phyloP scores from a whole-genome alignment of 805 yeast genomes.

The Blastobotrys muscicola region DNA sequence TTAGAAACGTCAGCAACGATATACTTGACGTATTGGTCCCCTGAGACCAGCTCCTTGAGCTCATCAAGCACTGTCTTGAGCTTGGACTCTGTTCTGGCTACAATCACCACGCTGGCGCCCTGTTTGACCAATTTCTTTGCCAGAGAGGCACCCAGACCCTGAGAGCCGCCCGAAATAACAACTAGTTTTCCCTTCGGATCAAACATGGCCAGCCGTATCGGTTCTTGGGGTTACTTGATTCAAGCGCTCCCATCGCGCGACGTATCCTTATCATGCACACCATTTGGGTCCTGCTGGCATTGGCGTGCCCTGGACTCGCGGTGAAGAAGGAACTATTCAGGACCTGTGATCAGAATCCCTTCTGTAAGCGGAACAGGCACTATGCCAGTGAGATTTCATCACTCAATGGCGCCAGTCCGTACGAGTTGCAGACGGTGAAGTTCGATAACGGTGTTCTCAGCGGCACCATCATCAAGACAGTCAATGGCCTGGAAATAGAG shows the following conservation, averaged over 20 bases:
- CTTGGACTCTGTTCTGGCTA: slow-evolving; percentile 65
- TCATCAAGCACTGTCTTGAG: slow-evolving; percentile 40
- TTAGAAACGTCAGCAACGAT: slow-evolving; percentile 56
- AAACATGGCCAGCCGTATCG: no score
- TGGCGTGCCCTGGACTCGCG: slow-evolving; percentile 5
- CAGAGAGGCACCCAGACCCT: slow-evolving; percentile 80
- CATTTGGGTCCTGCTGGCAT: background rate
- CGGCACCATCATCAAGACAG: slow-evolving; percentile 27
- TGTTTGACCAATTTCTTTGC: slow-evolving; percentile 46
- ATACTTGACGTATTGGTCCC: slow-evolving; percentile 32
- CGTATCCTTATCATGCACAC: background rate
- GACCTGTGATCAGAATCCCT: slow-evolving; percentile 70
- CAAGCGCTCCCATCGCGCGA: background rate
- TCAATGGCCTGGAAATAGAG: slow-evolving; percentile 20
- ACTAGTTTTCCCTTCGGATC: slow-evolving; percentile 36
- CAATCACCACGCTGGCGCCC: slow-evolving; percentile 60
- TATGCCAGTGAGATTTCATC: slow-evolving; percentile 40
- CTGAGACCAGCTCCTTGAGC: slow-evolving; percentile 29
- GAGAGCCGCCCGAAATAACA: slow-evolving; percentile 88
- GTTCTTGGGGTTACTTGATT: background rate
- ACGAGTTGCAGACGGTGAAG: slow-evolving; percentile 32
- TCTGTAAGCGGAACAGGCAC: slow-evolving; percentile 70
- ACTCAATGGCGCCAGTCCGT: slow-evolving; percentile 16
- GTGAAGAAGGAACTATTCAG: slow-evolving; percentile 38
- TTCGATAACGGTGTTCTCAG: slow-evolving; percentile 20